Conservation (phyloP, 176 grass and related monocot species). For the Pharus latifolius region DNA sequence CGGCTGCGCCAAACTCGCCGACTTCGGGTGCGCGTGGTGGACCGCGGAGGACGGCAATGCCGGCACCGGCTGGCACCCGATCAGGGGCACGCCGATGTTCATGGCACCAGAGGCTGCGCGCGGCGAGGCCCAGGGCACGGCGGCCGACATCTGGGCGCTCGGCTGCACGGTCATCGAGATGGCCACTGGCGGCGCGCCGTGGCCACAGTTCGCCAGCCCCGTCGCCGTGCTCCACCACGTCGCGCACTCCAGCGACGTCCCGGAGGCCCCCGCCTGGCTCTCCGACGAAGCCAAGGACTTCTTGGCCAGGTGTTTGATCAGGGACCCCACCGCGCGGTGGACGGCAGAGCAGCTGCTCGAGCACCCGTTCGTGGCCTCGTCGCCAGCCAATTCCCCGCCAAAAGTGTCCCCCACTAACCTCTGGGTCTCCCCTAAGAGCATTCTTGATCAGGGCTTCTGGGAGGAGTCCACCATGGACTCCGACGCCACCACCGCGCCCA, state of each 20-base stretch:
- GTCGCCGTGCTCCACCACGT: constrained; percentile 29
- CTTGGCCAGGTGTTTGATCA: constrained; percentile 24
- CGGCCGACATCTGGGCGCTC: constrained; percentile 32
- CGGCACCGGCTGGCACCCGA: background rate
- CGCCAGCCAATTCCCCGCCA: background rate
- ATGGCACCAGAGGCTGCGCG: constrained; percentile 38
- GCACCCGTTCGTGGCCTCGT: constrained; percentile 16
- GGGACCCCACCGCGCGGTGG: constrained; percentile 13
- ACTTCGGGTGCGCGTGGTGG: constrained; percentile 35
- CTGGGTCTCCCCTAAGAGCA: constrained; percentile 30
- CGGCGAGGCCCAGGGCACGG: constrained; percentile 14
- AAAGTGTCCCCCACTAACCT: background rate
- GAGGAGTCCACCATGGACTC: background rate
- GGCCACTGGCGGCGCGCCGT: constrained; percentile 26
- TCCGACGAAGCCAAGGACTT: constrained; percentile 27
- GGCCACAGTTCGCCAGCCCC: constrained; percentile 3
- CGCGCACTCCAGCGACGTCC: constrained; percentile 20
- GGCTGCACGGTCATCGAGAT: constrained; percentile 35
- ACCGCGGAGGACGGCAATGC: background rate
- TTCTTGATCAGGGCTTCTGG: constrained; percentile 17
- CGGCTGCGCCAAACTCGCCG: constrained; percentile 37
- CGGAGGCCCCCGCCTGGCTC: constrained; percentile 10
- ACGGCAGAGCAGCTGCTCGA: constrained; percentile 32
- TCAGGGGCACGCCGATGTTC: constrained; percentile 26
- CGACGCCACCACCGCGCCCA: background rate